These are phyloP conservation scores for Farysia itapuensis DNA, from an alignment of 1,284 basidiomycete genomes.

Conservation along the genomic window DNA sequence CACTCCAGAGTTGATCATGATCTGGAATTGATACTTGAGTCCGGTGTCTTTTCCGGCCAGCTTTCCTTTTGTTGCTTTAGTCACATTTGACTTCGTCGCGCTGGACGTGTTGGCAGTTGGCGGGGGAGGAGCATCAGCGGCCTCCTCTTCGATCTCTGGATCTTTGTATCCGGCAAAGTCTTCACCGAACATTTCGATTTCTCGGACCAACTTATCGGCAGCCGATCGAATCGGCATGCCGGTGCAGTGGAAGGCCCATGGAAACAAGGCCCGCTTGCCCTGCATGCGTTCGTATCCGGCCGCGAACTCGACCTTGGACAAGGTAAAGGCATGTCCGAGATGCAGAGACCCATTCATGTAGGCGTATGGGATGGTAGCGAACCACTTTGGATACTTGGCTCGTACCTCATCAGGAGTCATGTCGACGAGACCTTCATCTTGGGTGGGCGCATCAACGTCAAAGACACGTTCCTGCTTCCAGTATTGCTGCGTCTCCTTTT, in stretches of 20 bases:
- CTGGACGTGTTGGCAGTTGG: conserved; percentile 36
- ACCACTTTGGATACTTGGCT: conserved; percentile 86
- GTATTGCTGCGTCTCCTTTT: conserved; percentile 77
- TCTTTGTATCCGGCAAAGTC: conserved; percentile 76
- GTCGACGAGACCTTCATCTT: conserved; percentile 38
- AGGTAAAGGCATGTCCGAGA: conserved; percentile 95
- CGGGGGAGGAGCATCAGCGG: conserved; percentile 25
- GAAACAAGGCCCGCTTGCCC: conserved; percentile 92
- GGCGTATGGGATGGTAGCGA: conserved; percentile 79
- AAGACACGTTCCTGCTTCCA: conserved; percentile 72
- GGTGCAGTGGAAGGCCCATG: conserved; percentile 89
- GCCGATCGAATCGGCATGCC: conserved; percentile 99
- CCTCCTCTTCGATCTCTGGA: conserved; percentile 63
- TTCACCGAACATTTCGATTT: conserved; percentile 92
- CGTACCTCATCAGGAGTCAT: conserved; percentile 60
- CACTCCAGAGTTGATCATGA: conserved; percentile 83
- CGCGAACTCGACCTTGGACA: conserved; percentile 97
- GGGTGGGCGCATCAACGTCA: conserved; percentile 75
- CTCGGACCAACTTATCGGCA: conserved; percentile 93
- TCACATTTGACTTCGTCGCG: conserved; percentile 43
- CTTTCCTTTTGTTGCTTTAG: conserved; percentile 95
- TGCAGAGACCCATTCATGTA: conserved; percentile 99
- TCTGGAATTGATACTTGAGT: conserved; percentile 96
- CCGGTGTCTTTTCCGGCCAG: conserved; percentile 89
- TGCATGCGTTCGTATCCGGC: conserved; percentile 94